Conservation (phyloP, 371 early-diverging fungal species). For the Nematocida sp. region DNA sequence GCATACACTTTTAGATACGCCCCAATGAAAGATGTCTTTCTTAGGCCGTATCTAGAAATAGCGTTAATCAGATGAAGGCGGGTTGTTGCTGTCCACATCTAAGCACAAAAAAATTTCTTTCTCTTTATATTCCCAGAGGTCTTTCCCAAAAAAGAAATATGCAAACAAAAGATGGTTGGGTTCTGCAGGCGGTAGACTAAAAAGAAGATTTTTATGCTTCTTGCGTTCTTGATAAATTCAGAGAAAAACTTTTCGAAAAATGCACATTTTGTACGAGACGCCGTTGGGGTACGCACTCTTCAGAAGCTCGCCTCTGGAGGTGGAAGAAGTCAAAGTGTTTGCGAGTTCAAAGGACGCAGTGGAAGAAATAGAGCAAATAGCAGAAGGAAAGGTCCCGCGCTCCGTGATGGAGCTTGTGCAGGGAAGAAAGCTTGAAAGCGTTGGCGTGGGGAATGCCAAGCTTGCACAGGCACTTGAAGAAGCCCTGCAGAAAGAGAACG, state of each 20-base stretch:
- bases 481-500: background rate
- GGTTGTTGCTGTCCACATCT: slow-evolving; percentile 52
- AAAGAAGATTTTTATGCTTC: too few species aligned
- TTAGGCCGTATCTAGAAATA: slow-evolving; percentile 28
- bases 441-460: slow-evolving; percentile 16
- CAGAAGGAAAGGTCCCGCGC: slow-evolving; percentile 1
- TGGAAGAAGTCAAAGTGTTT: slow-evolving; percentile 17
- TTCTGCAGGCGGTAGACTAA: too few species aligned
- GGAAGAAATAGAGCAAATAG: background rate
- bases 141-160: too few species aligned
- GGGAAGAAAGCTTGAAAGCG: background rate
- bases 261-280: slow-evolving; percentile 51
- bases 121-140: too few species aligned
- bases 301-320: slow-evolving; percentile 25
- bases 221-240: background rate
- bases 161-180: too few species aligned
- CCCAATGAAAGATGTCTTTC: slow-evolving; percentile 41
- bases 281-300: slow-evolving; percentile 48
- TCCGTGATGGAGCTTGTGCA: background rate
- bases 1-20: slow-evolving; percentile 53
- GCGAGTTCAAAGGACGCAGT: slow-evolving; percentile 7
- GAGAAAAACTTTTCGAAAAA: slow-evolving; percentile 43
- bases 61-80: slow-evolving; percentile 43
- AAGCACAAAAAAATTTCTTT: slow-evolving; percentile 36
- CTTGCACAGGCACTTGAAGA: slow-evolving; percentile 1